A percentile compares a stretch with the other conserved stretches of the same genome.
phyloP scores from a whole-genome alignment of 176 grass and related monocot genomes.

The Panicum miliaceum region DNA sequence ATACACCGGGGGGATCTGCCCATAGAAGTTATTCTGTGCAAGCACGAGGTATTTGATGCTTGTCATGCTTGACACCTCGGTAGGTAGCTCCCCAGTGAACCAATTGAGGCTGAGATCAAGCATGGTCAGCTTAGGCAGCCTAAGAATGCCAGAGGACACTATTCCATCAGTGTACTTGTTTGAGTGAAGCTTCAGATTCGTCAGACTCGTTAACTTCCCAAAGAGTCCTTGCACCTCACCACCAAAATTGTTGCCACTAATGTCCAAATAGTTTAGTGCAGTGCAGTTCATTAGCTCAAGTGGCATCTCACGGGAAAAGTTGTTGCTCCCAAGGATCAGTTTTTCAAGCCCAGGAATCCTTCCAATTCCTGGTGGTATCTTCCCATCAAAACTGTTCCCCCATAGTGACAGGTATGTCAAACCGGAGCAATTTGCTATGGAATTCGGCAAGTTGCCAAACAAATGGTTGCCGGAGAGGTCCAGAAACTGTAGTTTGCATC shows the following conservation, averaged over 20 bases:
- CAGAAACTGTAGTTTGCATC: neutral
- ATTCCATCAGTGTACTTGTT: constrained; percentile 57
- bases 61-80: constrained; percentile 39
- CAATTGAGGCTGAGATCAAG: constrained; percentile 64
- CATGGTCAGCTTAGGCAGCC: constrained; percentile 35
- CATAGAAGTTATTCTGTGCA: constrained; percentile 47
- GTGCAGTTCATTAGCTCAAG: constrained; percentile 46
- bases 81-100: constrained; percentile 48
- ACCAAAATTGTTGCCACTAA: constrained; percentile 47
- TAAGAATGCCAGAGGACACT: constrained; percentile 49
- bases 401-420: constrained; percentile 23
- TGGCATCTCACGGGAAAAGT: constrained; percentile 47
- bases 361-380: constrained; percentile 46
- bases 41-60: constrained; percentile 51
- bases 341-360: constrained; percentile 15
- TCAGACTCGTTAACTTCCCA: constrained; percentile 40
- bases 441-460: constrained; percentile 43
- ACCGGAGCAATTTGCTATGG: constrained; percentile 52
- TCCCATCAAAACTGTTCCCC: neutral
- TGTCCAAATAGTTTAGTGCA: constrained; percentile 44
- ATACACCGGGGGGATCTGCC: constrained; percentile 40
- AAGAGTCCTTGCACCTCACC: constrained; percentile 56
- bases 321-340: constrained; percentile 55
- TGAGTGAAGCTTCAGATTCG: constrained; percentile 36
- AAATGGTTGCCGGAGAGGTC: constrained; percentile 32